Conservation (phyloP, 2,329 filamentous ascomycete genomes). For the Pleomassaria siparia region DNA sequence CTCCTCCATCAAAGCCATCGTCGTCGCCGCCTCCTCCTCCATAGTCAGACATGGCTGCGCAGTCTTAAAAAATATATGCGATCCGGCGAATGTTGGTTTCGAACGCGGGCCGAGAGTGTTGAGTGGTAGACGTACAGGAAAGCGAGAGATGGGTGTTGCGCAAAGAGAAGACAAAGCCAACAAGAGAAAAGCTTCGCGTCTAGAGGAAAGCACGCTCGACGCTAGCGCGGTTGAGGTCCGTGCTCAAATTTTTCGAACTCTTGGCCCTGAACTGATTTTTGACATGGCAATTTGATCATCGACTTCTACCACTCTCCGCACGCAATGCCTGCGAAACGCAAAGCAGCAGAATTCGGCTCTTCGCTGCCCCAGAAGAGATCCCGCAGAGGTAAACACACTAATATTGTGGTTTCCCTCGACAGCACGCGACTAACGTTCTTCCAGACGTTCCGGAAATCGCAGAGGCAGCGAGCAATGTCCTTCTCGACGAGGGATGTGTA, state of each 20-base stretch:
- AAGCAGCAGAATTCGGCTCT: constrained; percentile 10
- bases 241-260: background rate
- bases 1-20: constrained; percentile 34
- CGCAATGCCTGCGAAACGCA: constrained; percentile 35
- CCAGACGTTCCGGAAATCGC: background rate
- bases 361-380: constrained; percentile 24
- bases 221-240: background rate
- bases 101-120: background rate
- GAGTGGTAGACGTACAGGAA: background rate
- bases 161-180: background rate
- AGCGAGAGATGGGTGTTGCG: background rate
- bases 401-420: background rate
- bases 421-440: background rate
- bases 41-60: constrained; percentile 48
- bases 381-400: constrained; percentile 21
- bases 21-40: constrained; percentile 45
- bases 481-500: constrained; percentile 4
- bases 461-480: background rate
- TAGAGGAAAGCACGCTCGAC: background rate
- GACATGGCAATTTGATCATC: background rate
- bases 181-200: background rate
- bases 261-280: background rate
- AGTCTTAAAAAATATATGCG: background rate
- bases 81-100: background rate
- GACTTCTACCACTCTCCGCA: background rate